Evolutionary conservation across 2,329 filamentous ascomycete species (phyloP), one percentile per base, ranked within the genome.

Genomic region (Cytospora piceae): DNA sequence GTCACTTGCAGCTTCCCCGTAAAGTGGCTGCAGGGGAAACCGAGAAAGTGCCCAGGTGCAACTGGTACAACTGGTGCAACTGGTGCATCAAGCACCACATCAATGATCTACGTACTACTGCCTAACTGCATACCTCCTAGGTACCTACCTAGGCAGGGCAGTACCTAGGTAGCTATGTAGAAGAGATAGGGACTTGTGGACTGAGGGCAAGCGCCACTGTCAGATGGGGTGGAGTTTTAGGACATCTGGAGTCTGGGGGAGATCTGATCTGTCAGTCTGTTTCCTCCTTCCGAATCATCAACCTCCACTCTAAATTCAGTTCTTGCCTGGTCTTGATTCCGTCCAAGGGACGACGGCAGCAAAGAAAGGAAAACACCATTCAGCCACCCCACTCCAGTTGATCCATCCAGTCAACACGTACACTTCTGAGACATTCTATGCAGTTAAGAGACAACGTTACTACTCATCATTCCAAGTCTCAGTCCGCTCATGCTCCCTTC

Each of bases 21-120:
- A 52, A 62, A 63, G 61, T 57, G 61, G 31, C 22, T 63, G 61
- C 61, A 63, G 54, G 29, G 42, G 11, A 20, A 56, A 54, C 37
- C 32, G 27, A 49, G 46, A 24, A 24, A 22, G 5, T 29, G 27
- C 27, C 27, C 27, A 29, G 27, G 27, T 29, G 27, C 5, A 29
- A 3, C 27, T 29, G 27, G 27, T n/a, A n/a, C n/a, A n/a, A n/a
- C n/a, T n/a, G n/a, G n/a, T n/a, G n/a, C n/a, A n/a, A n/a, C n/a
- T n/a, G n/a, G n/a, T 49, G 42, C 42, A n/a, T 49, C 20, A n/a
- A 49, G 42, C 20, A 49, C 14, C 14, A n/a, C 7, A 22, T 37
- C 34, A 15, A 37, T 49, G 20, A 22, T 24, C 7, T 49, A 49
- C 46, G 12, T 20, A 49, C 42, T 49, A 49, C 42, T 22, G 7